A percentile compares a stretch with the other conserved stretches of the same genome.
Conservation (phyloP, 2,329 filamentous ascomycete species). For the Pseudodiploospora longispora region DNA sequence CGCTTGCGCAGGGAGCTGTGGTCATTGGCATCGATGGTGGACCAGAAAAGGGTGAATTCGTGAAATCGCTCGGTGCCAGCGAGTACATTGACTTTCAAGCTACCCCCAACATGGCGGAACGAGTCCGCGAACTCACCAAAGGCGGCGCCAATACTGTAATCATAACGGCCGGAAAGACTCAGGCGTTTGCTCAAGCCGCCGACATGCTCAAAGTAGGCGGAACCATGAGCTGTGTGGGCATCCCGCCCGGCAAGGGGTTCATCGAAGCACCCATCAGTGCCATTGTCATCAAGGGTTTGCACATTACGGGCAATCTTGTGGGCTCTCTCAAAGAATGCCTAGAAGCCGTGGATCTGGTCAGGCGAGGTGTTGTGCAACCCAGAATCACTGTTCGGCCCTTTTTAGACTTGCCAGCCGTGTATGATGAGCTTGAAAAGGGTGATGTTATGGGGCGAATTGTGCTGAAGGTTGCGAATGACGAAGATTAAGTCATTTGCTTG, state of each 20-base stretch:
- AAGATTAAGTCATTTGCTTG: background rate
- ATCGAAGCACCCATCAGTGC: constrained; percentile 11
- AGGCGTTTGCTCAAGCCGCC: constrained; percentile 9
- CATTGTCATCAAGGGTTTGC: constrained; percentile 10
- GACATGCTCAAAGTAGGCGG: constrained; percentile 12
- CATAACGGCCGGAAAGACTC: constrained; percentile 9
- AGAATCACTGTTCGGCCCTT: constrained; percentile 8
- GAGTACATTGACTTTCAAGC: constrained; percentile 10
- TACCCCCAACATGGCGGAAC: constrained; percentile 2
- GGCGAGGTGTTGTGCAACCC: constrained; percentile 11
- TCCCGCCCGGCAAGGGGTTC: constrained; percentile 9
- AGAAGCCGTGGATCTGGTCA: constrained; percentile 10
- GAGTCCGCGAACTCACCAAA: constrained; percentile 5
- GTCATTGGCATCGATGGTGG: constrained; percentile 9
- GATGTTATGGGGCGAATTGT: constrained; percentile 11
- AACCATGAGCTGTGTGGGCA: constrained; percentile 11
- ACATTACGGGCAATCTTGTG: constrained; percentile 12
- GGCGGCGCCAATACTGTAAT: constrained; percentile 11
- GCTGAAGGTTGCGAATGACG: constrained; percentile 12
- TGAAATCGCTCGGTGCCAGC: constrained; percentile 7
- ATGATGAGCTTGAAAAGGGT: constrained; percentile 9
- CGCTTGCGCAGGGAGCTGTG: constrained; percentile 8
- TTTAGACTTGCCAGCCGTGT: constrained; percentile 9
- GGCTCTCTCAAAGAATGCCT: constrained; percentile 13
- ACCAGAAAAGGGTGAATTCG: constrained; percentile 8